Evolutionary conservation across 169 alveolate species (phyloP).

Genomic region (Neospora caninum): DNA sequence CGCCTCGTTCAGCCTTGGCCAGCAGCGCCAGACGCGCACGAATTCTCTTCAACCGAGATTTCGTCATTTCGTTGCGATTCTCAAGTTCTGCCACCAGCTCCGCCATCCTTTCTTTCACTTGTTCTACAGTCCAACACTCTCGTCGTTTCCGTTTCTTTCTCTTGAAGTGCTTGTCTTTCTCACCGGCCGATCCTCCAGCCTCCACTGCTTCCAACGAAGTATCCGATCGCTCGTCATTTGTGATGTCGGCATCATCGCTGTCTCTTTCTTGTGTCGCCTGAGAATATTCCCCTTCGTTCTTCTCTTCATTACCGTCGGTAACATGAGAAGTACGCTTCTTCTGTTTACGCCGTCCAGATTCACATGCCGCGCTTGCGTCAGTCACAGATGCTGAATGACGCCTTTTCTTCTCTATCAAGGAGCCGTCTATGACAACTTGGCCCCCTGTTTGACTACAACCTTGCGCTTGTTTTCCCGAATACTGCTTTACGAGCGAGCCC

Average conservation of each 20-base stretch:
- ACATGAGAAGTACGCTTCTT: no score
- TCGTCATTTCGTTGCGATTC: not conserved
- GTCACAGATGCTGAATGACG: no score
- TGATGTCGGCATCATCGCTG: not conserved
- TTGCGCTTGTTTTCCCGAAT: no score
- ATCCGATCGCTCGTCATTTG: no score
- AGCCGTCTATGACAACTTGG: no score
- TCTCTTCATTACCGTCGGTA: no score
- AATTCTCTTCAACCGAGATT: not conserved
- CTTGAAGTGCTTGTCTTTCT: not conserved
- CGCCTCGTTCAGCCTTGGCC: slow-evolving; percentile 39
- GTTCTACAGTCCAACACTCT: slow-evolving; percentile 15
- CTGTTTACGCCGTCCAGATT: no score
- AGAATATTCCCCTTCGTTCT: no score
- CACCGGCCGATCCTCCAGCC: not conserved
- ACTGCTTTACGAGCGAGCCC: no score
- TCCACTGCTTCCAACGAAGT: not conserved
- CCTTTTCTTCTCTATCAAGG: no score
- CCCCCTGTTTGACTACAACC: no score
- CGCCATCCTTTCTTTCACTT: not conserved
- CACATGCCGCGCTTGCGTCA: no score
- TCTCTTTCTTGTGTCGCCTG: not conserved
- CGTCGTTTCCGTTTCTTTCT: slow-evolving; percentile 20
- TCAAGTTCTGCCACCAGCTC: slow-evolving; percentile 12
- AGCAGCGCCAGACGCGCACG: slow-evolving; percentile 23